Percentiles rank a stretch among this genome's conserved stretches.
These are phyloP conservation scores for Tieghemostelium lacteum DNA, from an alignment of 78 protist species.

Conservation along the genomic window DNA sequence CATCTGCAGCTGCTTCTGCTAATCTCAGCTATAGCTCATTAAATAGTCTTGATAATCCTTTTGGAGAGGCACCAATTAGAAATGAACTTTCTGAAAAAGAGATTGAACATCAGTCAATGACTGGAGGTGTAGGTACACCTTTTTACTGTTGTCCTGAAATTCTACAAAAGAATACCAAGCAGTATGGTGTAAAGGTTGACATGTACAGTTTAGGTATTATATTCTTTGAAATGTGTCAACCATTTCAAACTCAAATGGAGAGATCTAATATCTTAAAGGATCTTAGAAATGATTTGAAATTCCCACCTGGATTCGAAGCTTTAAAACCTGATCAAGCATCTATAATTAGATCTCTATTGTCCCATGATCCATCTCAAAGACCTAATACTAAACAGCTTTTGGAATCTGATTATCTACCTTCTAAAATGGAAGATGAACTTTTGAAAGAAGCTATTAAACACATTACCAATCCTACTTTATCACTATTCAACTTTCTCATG, in stretches of 20 bases:
- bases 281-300: constrained; percentile 29
- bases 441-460: constrained; percentile 73
- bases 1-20: neutral
- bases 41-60: neutral
- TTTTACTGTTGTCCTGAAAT: constrained; percentile 81
- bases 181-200: constrained; percentile 82
- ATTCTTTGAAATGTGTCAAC: constrained; percentile 83
- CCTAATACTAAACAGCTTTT: constrained; percentile 68
- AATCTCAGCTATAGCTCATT: neutral
- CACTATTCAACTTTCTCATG: constrained; percentile 50
- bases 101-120: constrained; percentile 34
- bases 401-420: constrained; percentile 56
- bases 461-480: constrained; percentile 56
- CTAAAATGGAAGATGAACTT: constrained; percentile 80
- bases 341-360: constrained; percentile 50
- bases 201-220: constrained; percentile 84
- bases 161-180: constrained; percentile 27
- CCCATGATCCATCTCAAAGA: constrained; percentile 55
- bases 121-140: constrained; percentile 85
- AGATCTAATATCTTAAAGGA: constrained; percentile 25
- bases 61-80: neutral
- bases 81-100: neutral
- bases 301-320: constrained; percentile 84
- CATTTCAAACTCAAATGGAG: constrained; percentile 82
- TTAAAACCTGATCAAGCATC: constrained; percentile 67